Conservation (phyloP, 192 early-diverging fungal species). For the Phlyctochytrium planicorne region DNA sequence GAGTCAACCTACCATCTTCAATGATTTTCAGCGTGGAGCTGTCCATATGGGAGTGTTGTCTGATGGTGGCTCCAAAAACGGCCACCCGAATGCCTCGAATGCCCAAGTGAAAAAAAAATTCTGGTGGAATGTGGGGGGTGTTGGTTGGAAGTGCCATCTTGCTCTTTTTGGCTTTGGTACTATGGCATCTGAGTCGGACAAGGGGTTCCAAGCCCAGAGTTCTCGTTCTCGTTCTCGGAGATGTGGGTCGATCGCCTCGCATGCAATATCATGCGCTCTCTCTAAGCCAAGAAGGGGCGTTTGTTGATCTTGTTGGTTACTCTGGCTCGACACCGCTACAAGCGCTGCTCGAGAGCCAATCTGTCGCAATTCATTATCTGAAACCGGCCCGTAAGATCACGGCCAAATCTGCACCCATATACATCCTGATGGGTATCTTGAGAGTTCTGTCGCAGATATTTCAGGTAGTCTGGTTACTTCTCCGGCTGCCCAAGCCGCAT, state of each 20-base stretch:
- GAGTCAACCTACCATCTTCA: constrained; percentile 22
- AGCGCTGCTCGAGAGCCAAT: background rate
- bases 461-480: constrained; percentile 59
- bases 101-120: too few relatives aligned
- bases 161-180: background rate
- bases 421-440: too few relatives aligned
- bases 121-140: too few relatives aligned
- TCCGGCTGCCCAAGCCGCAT: constrained; percentile 56
- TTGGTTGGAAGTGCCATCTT: background rate
- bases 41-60: too few relatives aligned
- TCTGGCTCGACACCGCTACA: constrained; percentile 45
- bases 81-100: too few relatives aligned
- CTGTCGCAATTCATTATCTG: constrained; percentile 25
- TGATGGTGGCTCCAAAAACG: too few relatives aligned
- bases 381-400: too few relatives aligned
- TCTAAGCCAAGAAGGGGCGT: constrained; percentile 61
- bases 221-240: constrained; percentile 15
- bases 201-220: background rate
- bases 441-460: too few relatives aligned
- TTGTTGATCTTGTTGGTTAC: constrained; percentile 86
- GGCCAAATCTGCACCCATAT: too few relatives aligned
- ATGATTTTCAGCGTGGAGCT: constrained; percentile 10
- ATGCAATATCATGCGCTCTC: constrained; percentile 89
- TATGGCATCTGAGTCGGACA: background rate
- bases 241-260: constrained; percentile 60